Percentiles rank a stretch among this genome's conserved stretches.
These are phyloP conservation scores for Haematococcus lacustris DNA, from an alignment of 139 green algal genomes.

Conservation along the genomic window DNA sequence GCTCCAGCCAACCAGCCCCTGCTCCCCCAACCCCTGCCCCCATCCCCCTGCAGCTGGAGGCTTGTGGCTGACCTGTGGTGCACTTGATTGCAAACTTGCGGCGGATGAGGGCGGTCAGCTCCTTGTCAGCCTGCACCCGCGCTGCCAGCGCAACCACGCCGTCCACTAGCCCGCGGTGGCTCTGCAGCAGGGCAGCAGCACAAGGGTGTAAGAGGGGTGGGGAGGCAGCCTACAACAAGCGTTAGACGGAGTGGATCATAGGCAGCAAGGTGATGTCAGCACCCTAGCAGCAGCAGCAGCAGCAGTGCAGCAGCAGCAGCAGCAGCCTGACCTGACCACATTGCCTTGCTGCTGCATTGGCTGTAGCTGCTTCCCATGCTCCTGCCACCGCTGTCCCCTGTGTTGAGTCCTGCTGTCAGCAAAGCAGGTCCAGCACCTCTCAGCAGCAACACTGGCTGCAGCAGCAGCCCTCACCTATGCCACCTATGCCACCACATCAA, in stretches of 20 bases:
- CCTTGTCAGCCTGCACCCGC: conserved; percentile 65
- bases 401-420: neutral
- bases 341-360: too few relatives aligned
- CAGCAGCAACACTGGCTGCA: too few relatives aligned
- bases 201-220: neutral
- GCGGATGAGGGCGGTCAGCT: conserved; percentile 82
- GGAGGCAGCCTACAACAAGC: neutral
- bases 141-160: conserved; percentile 66
- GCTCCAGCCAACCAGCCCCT: too few relatives aligned
- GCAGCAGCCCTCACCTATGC: too few relatives aligned
- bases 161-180: conserved; percentile 62
- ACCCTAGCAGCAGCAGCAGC: neutral
- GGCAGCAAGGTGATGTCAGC: neutral
- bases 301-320: neutral
- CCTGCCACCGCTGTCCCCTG: too few relatives aligned
- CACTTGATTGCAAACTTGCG: conserved; percentile 98
- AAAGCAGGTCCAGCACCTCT: neutral
- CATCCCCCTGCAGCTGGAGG: neutral
- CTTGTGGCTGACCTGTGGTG: conserved; percentile 66
- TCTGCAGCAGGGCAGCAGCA: conserved; percentile 24
- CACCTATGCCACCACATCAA: too few relatives aligned
- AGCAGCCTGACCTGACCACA: too few relatives aligned
- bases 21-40: neutral
- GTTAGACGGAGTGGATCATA: neutral
- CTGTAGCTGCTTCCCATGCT: too few relatives aligned